Evolutionary conservation across 495 filamentous ascomycete species (phyloP).

Genomic region (Penicillium robsamsonii): DNA sequence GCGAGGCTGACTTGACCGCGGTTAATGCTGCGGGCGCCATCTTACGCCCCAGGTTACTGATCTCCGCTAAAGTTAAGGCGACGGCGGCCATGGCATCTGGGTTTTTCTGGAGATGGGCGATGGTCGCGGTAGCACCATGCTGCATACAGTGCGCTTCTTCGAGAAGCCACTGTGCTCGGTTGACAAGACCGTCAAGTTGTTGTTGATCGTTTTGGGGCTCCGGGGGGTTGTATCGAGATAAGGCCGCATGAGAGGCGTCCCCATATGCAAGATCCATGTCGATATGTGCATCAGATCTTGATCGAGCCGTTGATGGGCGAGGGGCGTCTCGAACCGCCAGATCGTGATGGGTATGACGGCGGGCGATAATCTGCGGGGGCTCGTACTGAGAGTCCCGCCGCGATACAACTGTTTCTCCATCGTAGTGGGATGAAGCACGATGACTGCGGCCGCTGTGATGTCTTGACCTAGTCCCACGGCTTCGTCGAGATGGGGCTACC

Average conservation of each 20-base stretch:
- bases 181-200: slow-evolving; percentile 59
- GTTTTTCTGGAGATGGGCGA: slow-evolving; percentile 82
- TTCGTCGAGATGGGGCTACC: slow-evolving; percentile 40
- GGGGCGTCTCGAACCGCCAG: slow-evolving; percentile 27
- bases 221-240: slow-evolving; percentile 38
- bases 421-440: slow-evolving; percentile 31
- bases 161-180: slow-evolving; percentile 66
- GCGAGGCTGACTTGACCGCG: slow-evolving; percentile 72
- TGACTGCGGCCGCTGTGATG: slow-evolving; percentile 35
- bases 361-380: slow-evolving; percentile 33
- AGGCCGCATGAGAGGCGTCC: slow-evolving; percentile 40
- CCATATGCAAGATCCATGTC: slow-evolving; percentile 92
- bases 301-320: slow-evolving; percentile 33
- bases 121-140: slow-evolving; percentile 76
- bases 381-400: slow-evolving; percentile 21
- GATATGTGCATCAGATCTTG: slow-evolving; percentile 57
- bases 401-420: slow-evolving; percentile 15
- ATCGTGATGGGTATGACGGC: slow-evolving; percentile 49
- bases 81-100: slow-evolving; percentile 95
- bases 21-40: slow-evolving; percentile 78
- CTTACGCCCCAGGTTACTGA: slow-evolving; percentile 76
- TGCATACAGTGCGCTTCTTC: slow-evolving; percentile 87
- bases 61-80: slow-evolving; percentile 87
- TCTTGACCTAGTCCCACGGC: slow-evolving; percentile 29
- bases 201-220: slow-evolving; percentile 51